Base-by-base conservation (phyloP, 2,329 filamentous ascomycete species). In the Penicillium sp. region DNA sequence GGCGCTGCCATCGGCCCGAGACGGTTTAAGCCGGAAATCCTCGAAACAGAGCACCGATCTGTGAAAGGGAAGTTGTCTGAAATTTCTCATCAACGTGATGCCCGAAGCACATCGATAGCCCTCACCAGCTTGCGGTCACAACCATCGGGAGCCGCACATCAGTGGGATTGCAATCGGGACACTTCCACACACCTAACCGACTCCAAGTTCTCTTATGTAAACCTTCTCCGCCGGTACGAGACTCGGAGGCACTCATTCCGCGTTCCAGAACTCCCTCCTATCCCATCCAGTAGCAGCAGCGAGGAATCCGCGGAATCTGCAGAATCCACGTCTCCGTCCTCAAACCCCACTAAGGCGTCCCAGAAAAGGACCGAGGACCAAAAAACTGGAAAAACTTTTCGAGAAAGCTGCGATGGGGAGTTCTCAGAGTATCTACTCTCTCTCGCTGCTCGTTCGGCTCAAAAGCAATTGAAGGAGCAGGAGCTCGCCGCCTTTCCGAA, bases 351-450 rank as follows among this genome's bases (percentile, higher is more conserved):
- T 31, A 42, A 42, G 17, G 36, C 56, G n/a, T 54, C 55, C 9
- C 37, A 49, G 36, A 6, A 27, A n/a, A 6, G 10, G 5, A 27
- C 11, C 6, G 14, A n/a, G 11, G 11, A 4, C 25, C 25, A 9
- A n/a, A n/a, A 4, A 9, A 4, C 6, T 6, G 25, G 11, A 13
- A n/a, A n/a, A 4, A 4, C 1, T 4, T 27, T 36, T 17, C 51
- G 72, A 53, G 76, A 74, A 74, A 89, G 76, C 41, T 84, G 86
- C 48, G 86, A 93, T 58, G 86, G 87, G 47, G 78, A 79, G 48
- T 84, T 86, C 53, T 81, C 84, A 36, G 81, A 83, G 25, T 90
- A 90, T 63, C 69, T 95, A 39, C 77, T 94, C 43, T 81, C 86
- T 41, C 72, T 94, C 41, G 87, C 89, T 29, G 86, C 86, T 35